These are phyloP conservation scores for Rhizopogon rudus DNA, from an alignment of 768 basidiomycete species.

Conservation along the genomic window DNA sequence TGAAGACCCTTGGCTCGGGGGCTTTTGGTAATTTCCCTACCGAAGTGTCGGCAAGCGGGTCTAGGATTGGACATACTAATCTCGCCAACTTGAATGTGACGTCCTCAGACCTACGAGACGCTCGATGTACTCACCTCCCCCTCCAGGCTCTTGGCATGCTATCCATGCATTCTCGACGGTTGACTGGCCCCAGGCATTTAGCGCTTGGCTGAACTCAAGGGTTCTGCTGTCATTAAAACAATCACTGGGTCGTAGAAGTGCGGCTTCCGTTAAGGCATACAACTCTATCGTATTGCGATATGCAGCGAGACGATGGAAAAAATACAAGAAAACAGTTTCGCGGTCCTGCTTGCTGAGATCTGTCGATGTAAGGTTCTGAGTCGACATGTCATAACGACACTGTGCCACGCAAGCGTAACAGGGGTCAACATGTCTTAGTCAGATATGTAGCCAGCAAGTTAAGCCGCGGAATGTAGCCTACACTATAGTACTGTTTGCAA, in stretches of 20 bases:
- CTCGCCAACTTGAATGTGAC: conserved; percentile 14
- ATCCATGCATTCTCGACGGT: conserved; percentile 40
- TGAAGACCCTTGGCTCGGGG: conserved; percentile 32
- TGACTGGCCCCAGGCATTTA: conserved; percentile 42
- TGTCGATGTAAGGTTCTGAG: conserved; percentile 15
- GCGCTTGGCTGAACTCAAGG: conserved; percentile 29
- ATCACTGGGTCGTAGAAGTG: neutral
- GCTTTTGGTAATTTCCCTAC: conserved; percentile 34
- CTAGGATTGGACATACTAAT: conserved; percentile 36
- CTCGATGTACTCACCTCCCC: conserved; percentile 22
- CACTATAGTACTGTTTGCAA: neutral
- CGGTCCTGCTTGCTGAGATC: conserved; percentile 32
- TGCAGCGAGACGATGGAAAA: conserved; percentile 39
- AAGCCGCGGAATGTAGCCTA: no score
- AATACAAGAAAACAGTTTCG: conserved; percentile 35
- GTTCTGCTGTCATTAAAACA: conserved; percentile 13
- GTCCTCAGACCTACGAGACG: conserved; percentile 2
- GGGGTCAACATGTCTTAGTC: no score
- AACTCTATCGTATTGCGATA: conserved; percentile 40
- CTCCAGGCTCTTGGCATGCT: conserved; percentile 37
- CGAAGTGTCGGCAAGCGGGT: conserved; percentile 42
- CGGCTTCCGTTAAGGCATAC: conserved; percentile 33
- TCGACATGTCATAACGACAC: neutral
- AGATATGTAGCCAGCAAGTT: no score
- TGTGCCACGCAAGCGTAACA: no score